A percentile compares a stretch with the other conserved stretches of the same genome.
phyloP scores from a whole-genome alignment of 1,284 basidiomycete species.

The Leccinum angustisporum region DNA sequence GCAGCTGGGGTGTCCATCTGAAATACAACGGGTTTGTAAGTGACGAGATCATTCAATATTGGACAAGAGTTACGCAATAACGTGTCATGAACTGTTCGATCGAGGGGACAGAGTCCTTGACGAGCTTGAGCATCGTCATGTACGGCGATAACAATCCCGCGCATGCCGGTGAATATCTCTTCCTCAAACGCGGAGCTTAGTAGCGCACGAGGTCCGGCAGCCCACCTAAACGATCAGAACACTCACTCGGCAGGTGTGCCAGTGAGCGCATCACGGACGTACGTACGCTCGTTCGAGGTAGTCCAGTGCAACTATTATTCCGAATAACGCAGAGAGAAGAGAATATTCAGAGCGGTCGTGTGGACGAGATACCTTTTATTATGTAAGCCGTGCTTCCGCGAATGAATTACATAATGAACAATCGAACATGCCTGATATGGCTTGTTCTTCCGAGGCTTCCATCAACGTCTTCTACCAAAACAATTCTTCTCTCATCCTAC shows the following conservation, averaged over 20 bases:
- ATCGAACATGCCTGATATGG: neutral
- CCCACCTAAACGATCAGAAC: neutral
- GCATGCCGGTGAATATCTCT: slow-evolving; percentile 95
- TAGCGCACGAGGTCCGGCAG: neutral
- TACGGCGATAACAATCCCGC: slow-evolving; percentile 91
- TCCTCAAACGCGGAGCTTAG: slow-evolving; percentile 26
- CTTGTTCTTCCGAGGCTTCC: neutral
- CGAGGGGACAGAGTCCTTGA: slow-evolving; percentile 80
- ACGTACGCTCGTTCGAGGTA: slow-evolving; percentile 96
- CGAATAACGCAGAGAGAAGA: slow-evolving; percentile 87
- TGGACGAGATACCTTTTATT: too few relatives aligned
- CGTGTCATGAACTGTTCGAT: slow-evolving; percentile 90
- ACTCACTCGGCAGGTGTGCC: slow-evolving; percentile 75
- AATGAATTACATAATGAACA: neutral
- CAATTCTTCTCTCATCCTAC: neutral
- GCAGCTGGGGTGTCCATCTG: slow-evolving; percentile 97
- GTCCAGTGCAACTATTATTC: slow-evolving; percentile 89
- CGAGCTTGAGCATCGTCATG: slow-evolving; percentile 94
- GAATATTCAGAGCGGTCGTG: slow-evolving; percentile 63
- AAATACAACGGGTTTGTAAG: neutral
- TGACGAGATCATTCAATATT: neutral
- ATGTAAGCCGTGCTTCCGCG: neutral
- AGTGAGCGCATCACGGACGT: slow-evolving; percentile 76
- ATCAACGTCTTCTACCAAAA: neutral
- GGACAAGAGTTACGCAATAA: slow-evolving; percentile 60